Conservation (phyloP, 306 rosid genomes). For the Quercus cerris region DNA sequence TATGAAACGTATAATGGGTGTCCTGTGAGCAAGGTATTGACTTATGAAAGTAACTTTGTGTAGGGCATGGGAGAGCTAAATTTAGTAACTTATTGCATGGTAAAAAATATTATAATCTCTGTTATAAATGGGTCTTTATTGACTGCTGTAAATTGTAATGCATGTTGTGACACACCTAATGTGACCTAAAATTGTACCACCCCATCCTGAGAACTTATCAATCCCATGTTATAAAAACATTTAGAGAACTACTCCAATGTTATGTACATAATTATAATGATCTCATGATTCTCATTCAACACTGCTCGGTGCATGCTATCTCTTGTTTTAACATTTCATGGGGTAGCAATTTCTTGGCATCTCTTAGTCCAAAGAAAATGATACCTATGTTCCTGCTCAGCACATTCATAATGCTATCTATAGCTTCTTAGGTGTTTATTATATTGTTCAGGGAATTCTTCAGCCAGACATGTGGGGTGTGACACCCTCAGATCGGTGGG, state of each 20-base stretch:
- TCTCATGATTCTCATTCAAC: neutral
- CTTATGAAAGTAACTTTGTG: neutral
- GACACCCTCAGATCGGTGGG: slow-evolving; percentile 70
- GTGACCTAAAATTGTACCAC: neutral
- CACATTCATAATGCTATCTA: neutral
- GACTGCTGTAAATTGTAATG: neutral
- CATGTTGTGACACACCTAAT: neutral
- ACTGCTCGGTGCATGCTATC: neutral
- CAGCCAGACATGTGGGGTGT: slow-evolving; percentile 92
- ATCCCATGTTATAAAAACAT: neutral
- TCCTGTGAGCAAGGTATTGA: slow-evolving; percentile 77
- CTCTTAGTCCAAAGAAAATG: neutral
- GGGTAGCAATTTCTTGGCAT: neutral
- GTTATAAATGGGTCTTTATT: neutral
- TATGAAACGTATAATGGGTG: slow-evolving; percentile 79
- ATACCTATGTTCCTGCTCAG: neutral
- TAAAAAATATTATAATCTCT: neutral
- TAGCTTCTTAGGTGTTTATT: slow-evolving; percentile 8
- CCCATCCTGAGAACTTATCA: neutral
- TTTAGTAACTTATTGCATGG: neutral
- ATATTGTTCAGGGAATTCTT: slow-evolving; percentile 60
- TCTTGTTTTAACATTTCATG: neutral
- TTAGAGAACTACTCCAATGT: neutral
- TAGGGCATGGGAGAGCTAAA: neutral
- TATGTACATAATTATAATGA: neutral